These are phyloP conservation scores for Beverwykella pulmonaria DNA, from an alignment of 495 filamentous ascomycete species.

Conservation along the genomic window DNA sequence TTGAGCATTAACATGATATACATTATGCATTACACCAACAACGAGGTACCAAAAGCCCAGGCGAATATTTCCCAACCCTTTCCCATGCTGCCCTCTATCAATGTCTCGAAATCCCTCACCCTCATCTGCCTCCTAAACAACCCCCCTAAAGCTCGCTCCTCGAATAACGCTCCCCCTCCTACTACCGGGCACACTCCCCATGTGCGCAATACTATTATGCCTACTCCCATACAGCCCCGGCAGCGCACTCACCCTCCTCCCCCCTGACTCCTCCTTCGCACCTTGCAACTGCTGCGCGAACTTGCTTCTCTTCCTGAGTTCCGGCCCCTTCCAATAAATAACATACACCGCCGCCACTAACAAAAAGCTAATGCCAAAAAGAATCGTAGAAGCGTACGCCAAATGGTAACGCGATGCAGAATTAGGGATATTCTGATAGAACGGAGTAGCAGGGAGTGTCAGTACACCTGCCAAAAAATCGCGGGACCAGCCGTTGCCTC, in stretches of 20 bases:
- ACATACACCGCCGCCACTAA: conserved; percentile 75
- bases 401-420: conserved; percentile 60
- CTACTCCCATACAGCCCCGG: conserved; percentile 19
- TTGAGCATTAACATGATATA: too few species aligned
- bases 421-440: conserved; percentile 56
- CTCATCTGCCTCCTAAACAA: too few species aligned
- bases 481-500: conserved; percentile 73
- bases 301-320: conserved; percentile 66
- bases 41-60: too few species aligned
- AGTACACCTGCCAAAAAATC: conserved; percentile 71
- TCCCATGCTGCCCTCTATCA: too few species aligned
- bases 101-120: too few species aligned
- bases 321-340: conserved; percentile 76
- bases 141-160: neutral
- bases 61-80: too few species aligned
- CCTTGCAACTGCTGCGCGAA: conserved; percentile 63
- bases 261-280: conserved; percentile 7
- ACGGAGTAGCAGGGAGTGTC: conserved; percentile 62
- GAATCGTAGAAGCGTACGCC: conserved; percentile 71
- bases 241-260: conserved; percentile 21
- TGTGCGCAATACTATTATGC: conserved; percentile 12
- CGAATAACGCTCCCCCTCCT: conserved; percentile 18
- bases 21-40: too few species aligned
- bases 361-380: conserved; percentile 67
- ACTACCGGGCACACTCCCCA: neutral